A percentile compares a stretch with the other conserved stretches of the same genome.
These are phyloP conservation scores for Schizosaccharomyces lindneri DNA, from an alignment of 805 yeast species.

Conservation along the genomic window DNA sequence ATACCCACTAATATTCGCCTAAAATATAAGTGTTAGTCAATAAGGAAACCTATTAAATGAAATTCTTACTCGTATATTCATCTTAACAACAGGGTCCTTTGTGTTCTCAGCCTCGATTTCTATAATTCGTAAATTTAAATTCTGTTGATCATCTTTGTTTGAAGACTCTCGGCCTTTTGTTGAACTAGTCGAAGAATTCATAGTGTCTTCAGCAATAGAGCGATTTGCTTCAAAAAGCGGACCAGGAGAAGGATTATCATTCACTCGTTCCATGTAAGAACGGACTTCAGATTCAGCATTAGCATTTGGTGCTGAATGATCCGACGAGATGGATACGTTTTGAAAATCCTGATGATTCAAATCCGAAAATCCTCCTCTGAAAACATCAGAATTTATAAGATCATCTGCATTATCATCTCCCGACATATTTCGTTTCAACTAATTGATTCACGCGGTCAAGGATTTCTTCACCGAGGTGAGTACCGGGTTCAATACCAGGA, in stretches of 20 bases:
- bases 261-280: not conserved
- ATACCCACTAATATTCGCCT: constrained; percentile 48
- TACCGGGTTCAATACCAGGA: no score
- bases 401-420: not conserved
- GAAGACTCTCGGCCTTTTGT: not conserved
- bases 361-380: not conserved
- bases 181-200: not conserved
- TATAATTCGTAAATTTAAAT: not conserved
- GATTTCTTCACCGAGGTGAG: no score
- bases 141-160: not conserved
- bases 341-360: not conserved
- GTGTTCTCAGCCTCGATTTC: not conserved
- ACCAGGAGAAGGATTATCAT: not conserved
- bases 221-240: not conserved
- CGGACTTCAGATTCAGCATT: no score
- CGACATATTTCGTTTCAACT: not conserved
- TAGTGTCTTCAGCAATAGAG: not conserved
- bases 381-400: not conserved
- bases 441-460: no score
- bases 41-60: not conserved
- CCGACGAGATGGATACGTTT: not conserved
- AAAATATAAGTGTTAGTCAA: not conserved
- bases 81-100: not conserved
- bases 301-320: not conserved
- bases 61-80: not conserved